Evolutionary conservation across 495 filamentous ascomycete genomes (phyloP).

Genomic region (Penicillium tannophilum): DNA sequence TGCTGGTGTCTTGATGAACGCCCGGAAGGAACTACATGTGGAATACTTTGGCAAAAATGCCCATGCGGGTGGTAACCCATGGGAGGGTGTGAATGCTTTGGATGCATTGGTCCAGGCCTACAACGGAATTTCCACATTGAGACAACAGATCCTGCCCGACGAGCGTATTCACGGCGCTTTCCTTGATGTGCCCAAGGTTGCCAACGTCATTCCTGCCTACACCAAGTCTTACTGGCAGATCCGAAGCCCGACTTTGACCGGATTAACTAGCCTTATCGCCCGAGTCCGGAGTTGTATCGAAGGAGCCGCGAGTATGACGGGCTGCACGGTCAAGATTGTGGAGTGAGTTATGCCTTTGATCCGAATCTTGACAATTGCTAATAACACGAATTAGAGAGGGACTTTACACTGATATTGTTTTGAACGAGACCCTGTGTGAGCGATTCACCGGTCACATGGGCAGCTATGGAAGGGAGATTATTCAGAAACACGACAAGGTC

Average conservation of each 20-base stretch:
- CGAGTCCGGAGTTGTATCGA: slow-evolving; percentile 60
- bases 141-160: slow-evolving; percentile 64
- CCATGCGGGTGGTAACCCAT: slow-evolving; percentile 64
- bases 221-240: slow-evolving; percentile 56
- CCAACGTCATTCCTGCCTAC: slow-evolving; percentile 65
- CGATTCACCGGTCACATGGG: slow-evolving; percentile 56
- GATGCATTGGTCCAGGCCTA: slow-evolving; percentile 64
- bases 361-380: neutral
- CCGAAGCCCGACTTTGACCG: slow-evolving; percentile 48
- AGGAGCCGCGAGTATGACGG: slow-evolving; percentile 62
- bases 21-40: slow-evolving; percentile 39
- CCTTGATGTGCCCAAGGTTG: slow-evolving; percentile 57
- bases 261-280: slow-evolving; percentile 47
- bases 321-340: slow-evolving; percentile 53
- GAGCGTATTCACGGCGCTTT: slow-evolving; percentile 63
- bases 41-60: slow-evolving; percentile 39
- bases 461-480: slow-evolving; percentile 45
- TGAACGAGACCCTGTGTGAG: slow-evolving; percentile 59
- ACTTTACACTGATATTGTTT: slow-evolving; percentile 60
- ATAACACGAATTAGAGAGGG: slow-evolving; percentile 29
- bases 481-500: slow-evolving; percentile 49
- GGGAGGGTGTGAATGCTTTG: slow-evolving; percentile 65
- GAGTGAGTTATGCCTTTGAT: slow-evolving; percentile 26
- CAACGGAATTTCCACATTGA: slow-evolving; percentile 60
- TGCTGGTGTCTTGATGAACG: slow-evolving; percentile 40